Evolutionary conservation across 2,329 filamentous ascomycete species (phyloP), one percentile per base, ranked within the genome.

Genomic region (Trichoderma semiorbis): DNA sequence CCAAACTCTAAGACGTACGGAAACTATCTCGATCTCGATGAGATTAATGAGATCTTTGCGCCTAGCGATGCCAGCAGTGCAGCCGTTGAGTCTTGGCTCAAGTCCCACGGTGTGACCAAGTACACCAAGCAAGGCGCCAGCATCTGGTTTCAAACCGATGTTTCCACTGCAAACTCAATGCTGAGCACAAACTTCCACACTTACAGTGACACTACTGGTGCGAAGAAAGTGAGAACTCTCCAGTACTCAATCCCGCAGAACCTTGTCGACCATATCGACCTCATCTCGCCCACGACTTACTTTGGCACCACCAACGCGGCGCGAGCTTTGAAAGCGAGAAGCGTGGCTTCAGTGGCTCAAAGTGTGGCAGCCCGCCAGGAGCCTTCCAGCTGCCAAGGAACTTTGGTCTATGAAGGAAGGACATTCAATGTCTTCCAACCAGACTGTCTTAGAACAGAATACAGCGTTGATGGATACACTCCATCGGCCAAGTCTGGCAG

Each of bases 231-330:
- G 16, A 73, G 74, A 28, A 74, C 74, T 32, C 71, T 65, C 18
- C 66, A 75, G 24, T 75, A 74, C 50, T 75, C 74, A 7, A 64
- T 75, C 28, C 74, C 74, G 14, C 50, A 72, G 50, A 62, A 55
- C 34, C 72, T 75, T 5, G 70, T 73, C 50, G 39, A 47, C 26
- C 64, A 74, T 30, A 66, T 75, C 24, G 74, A 75, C 39, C 72
- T 72, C 14, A 73, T 75, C 30, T 67, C 72, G 0, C 74, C 74
- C 3, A 74, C 74, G 2, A 75, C 73, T 7, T 73, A 70, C 7
- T 72, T 75, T 21, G 72, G 69, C 28, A 72, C 71, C 30, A 53
- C 39, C 12, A 26, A 50, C 16, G 62, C 72, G n/a, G 43, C 36
- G 57, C 69, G 43, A n/a, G n/a, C 32, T 12, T 11, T n/a, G 32